Percentiles rank a stretch among this genome's conserved stretches.
Conservation (phyloP, 1,284 basidiomycete genomes). For the Moesziomyces globuligerus region DNA sequence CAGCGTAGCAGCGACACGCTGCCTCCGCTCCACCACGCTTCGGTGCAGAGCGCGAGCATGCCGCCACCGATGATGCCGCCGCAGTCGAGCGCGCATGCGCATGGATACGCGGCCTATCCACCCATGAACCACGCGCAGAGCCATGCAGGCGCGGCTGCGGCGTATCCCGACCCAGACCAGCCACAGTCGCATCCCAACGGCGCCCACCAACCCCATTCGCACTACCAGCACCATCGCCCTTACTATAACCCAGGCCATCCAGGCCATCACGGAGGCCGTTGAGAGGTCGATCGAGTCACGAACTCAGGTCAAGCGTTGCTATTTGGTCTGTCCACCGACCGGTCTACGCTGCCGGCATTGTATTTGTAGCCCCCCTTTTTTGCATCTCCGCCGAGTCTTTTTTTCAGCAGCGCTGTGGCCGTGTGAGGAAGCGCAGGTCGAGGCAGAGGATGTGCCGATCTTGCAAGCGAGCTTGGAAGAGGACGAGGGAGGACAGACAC, state of each 20-base stretch:
- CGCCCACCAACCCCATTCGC: constrained; percentile 9
- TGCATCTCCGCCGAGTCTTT: too few species aligned
- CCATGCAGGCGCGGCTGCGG: neutral
- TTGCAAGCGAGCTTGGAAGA: too few species aligned
- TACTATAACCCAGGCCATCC: constrained; percentile 9
- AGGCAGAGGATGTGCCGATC: too few species aligned
- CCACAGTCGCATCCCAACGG: constrained; percentile 6
- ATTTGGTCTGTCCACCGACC: too few species aligned
- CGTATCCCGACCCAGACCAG: neutral
- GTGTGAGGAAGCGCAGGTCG: too few species aligned
- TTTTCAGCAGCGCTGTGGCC: too few species aligned
- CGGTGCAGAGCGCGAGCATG: neutral
- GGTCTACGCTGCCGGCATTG: too few species aligned
- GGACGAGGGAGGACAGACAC: too few species aligned
- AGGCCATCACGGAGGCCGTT: constrained; percentile 20
- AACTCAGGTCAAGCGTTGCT: too few species aligned
- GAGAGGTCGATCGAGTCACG: too few species aligned
- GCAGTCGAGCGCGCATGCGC: constrained; percentile 2
- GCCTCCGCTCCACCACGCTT: constrained; percentile 20
- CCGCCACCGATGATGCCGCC: constrained; percentile 6
- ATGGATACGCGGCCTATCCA: constrained; percentile 14
- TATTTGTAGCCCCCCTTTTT: too few species aligned
- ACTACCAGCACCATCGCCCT: constrained; percentile 10
- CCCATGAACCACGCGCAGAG: neutral
- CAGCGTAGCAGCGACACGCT: constrained; percentile 17